Percentiles rank a stretch among this genome's conserved stretches.
Evolutionary conservation across 768 basidiomycete genomes (phyloP).

Genomic region (Xerocomellus dryophilus): DNA sequence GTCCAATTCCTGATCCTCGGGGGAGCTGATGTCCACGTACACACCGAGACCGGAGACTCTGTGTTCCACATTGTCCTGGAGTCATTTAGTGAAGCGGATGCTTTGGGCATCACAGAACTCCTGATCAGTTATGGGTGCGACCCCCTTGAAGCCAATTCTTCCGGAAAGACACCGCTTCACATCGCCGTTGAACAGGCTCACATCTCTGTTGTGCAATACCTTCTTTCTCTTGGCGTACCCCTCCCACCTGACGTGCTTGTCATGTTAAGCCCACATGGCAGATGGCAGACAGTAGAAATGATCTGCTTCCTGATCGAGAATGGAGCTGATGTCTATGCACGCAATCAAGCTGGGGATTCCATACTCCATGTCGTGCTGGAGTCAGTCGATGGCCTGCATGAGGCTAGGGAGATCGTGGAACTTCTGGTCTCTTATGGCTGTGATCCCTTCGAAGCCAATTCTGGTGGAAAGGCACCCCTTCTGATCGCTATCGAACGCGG

Average conservation of each 20-base stretch:
- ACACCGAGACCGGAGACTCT: not conserved
- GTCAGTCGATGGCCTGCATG: not conserved
- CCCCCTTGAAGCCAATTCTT: not conserved
- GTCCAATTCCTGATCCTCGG: not conserved
- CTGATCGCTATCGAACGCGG: not conserved
- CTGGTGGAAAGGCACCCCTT: not conserved
- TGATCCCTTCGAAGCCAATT: not conserved
- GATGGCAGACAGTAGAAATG: not conserved
- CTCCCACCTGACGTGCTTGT: not conserved
- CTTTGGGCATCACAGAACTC: not conserved
- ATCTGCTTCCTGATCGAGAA: not conserved
- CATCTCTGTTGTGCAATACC: not conserved
- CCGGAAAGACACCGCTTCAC: not conserved
- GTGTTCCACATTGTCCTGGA: not conserved
- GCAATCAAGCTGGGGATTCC: not conserved
- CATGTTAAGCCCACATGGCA: not conserved
- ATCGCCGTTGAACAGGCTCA: not conserved
- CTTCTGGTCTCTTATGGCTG: not conserved
- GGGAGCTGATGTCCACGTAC: not conserved
- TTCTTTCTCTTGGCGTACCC: not conserved
- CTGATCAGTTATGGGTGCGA: not conserved
- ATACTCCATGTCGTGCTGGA: not conserved
- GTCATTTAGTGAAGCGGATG: not conserved
- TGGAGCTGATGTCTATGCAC: not conserved
- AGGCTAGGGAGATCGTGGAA: not conserved